These are phyloP conservation scores for Aspergillus avenaceus DNA, from an alignment of 495 filamentous ascomycete genomes.

Conservation along the genomic window DNA sequence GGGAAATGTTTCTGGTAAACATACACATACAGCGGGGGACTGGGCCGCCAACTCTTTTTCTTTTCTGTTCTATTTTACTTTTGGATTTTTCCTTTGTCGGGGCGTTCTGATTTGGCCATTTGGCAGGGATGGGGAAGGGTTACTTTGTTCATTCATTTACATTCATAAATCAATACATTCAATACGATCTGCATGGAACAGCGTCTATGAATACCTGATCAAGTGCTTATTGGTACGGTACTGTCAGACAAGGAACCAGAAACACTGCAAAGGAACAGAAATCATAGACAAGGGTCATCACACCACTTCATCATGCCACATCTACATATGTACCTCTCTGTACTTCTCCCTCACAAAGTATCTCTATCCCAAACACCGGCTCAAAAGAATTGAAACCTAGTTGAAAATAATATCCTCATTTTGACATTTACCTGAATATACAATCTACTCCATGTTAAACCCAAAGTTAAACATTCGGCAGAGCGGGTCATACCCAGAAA, in stretches of 20 bases:
- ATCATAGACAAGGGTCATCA: neutral
- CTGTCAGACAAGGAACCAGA: neutral
- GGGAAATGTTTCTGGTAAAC: neutral
- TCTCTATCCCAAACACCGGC: neutral
- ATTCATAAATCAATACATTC: neutral
- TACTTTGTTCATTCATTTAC: too few relatives aligned
- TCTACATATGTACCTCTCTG: neutral
- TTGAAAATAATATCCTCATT: too few relatives aligned
- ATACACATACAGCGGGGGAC: constrained; percentile 1
- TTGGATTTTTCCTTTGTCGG: neutral
- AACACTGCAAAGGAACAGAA: neutral
- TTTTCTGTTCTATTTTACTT: neutral
- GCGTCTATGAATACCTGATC: neutral
- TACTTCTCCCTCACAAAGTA: neutral
- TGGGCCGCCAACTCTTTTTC: neutral
- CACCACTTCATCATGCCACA: neutral
- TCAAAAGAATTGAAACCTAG: too few relatives aligned
- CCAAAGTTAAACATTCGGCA: too few relatives aligned
- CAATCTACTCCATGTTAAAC: too few relatives aligned
- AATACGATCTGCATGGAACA: neutral
- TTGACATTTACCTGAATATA: too few relatives aligned
- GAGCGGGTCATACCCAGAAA: too few relatives aligned
- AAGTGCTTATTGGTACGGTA: neutral
- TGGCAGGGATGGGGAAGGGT: neutral
- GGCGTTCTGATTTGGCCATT: too few relatives aligned